Base-by-base conservation (phyloP, 495 filamentous ascomycete genomes). In the Penicillium simplicissimum region DNA sequence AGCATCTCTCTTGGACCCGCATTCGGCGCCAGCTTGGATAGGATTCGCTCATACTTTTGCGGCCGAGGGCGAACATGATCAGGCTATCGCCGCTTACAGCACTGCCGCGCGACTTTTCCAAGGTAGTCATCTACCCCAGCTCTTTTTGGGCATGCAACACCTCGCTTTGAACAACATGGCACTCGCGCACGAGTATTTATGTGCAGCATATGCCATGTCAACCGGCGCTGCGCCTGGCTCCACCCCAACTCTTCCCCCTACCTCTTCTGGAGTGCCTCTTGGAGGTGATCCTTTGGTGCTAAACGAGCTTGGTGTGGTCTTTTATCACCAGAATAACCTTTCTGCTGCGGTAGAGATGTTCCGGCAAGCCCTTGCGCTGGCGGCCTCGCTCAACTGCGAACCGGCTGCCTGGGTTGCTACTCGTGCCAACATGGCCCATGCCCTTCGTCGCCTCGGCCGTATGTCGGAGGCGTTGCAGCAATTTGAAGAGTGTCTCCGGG, bases 21-120 rank as follows among this genome's bases (percentile, higher is more conserved):
- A 98, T 77, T 98, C 96, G 66, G 96, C 95, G 6, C 91, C 96
- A 6, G 95, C 95, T 40, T 99, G 95, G 95, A 98, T 99, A 61
- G 95, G 95, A 9, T 99, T 99, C 75, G 95, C 95, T 23, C 95
- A 99, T 78, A 99, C 96, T 0, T 99, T 99, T 71, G 96, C 95
- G n/a, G 94, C 94, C n/a, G 95, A 99, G 75, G 95, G 96, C 56
- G 95, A 99, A 75, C 93, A 98, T 75, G 95, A 99, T 71, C 95
- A 99, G 77, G 95, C 95, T 55, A 96, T 99, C 62, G 93, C 94
- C 15, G 95, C 96, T 8, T 99, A 99, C 80, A 95, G 90, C 38
- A 99, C 95, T 14, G 95, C 95, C 1, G 95, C 94, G 13, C 84
- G 96, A 31, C 80, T 99, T 1, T 99, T 99, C 79, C 94, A 96